These are phyloP conservation scores for Senna siamea DNA, from an alignment of 306 rosid genomes.

Conservation along the genomic window DNA sequence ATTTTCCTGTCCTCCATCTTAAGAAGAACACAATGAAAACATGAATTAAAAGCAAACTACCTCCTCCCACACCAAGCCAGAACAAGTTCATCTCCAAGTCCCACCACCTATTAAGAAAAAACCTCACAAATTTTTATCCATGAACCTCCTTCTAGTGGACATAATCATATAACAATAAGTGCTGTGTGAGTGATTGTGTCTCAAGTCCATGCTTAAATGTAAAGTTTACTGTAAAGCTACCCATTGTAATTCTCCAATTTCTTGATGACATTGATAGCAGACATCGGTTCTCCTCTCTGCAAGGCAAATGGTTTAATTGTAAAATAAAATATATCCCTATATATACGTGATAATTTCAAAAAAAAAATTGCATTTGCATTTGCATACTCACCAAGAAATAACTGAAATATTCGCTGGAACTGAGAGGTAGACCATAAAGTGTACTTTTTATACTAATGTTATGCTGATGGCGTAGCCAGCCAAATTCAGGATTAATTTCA, in stretches of 20 bases:
- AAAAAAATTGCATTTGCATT: no score
- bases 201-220: slow-evolving; percentile 13
- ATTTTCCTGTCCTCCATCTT: slow-evolving; percentile 56
- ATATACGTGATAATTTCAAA: no score
- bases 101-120: slow-evolving; percentile 60
- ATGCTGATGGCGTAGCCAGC: slow-evolving; percentile 43
- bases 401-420: slow-evolving; percentile 56
- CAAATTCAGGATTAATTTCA: slow-evolving; percentile 33
- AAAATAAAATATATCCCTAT: slow-evolving; percentile 14
- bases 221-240: slow-evolving; percentile 42
- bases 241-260: slow-evolving; percentile 57
- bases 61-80: slow-evolving; percentile 69
- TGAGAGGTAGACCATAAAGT: slow-evolving; percentile 61
- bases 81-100: slow-evolving; percentile 71
- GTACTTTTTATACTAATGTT: slow-evolving; percentile 41
- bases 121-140: slow-evolving; percentile 13
- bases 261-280: slow-evolving; percentile 53
- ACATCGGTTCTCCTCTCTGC: slow-evolving; percentile 77
- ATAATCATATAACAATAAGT: background rate
- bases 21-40: slow-evolving; percentile 48
- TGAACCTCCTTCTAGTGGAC: background rate
- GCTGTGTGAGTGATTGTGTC: slow-evolving; percentile 17
- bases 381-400: slow-evolving; percentile 66
- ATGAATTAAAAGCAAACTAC: slow-evolving; percentile 53
- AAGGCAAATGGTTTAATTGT: slow-evolving; percentile 38